Percentiles rank a stretch among this genome's conserved stretches.
Evolutionary conservation across 148 eudicot genomes (phyloP).

Genomic region (Chenopodium suecicum): DNA sequence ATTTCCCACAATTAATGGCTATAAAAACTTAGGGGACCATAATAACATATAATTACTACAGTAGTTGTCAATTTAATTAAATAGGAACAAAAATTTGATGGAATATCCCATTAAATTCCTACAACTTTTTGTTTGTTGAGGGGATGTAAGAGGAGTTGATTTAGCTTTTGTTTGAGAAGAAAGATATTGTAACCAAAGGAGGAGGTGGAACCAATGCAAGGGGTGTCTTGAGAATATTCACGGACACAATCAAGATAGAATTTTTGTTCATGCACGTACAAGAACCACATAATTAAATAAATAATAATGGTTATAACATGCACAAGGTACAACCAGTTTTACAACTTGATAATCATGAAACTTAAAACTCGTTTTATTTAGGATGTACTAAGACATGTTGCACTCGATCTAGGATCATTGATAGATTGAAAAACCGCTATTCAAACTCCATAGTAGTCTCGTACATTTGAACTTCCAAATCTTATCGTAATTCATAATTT

Average conservation of each 20-base stretch:
- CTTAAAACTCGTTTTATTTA: not conserved
- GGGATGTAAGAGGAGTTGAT: not conserved
- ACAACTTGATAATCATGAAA: not conserved
- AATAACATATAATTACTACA: not conserved
- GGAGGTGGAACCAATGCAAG: too few relatives aligned
- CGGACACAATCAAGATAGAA: too few relatives aligned
- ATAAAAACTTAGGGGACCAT: not conserved
- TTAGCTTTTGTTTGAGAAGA: too few relatives aligned
- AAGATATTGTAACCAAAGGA: too few relatives aligned
- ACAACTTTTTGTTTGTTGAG: not conserved
- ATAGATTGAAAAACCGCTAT: too few relatives aligned
- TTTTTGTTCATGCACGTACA: too few relatives aligned
- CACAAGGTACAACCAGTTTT: too few relatives aligned
- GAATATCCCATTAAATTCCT: not conserved
- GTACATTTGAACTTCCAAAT: not conserved
- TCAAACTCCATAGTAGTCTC: not conserved
- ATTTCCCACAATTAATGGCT: constrained; percentile 1
- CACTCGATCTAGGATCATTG: too few relatives aligned
- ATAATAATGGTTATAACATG: too few relatives aligned
- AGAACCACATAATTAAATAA: too few relatives aligned
- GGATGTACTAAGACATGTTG: not conserved
- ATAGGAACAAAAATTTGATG: not conserved
- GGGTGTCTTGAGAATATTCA: too few relatives aligned
- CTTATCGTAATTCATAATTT: too few relatives aligned
- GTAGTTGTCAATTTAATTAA: not conserved